Percentiles rank a stretch among this genome's conserved stretches.
phyloP scores from a whole-genome alignment of 2,329 filamentous ascomycete genomes.

The Penicillium italicum region DNA sequence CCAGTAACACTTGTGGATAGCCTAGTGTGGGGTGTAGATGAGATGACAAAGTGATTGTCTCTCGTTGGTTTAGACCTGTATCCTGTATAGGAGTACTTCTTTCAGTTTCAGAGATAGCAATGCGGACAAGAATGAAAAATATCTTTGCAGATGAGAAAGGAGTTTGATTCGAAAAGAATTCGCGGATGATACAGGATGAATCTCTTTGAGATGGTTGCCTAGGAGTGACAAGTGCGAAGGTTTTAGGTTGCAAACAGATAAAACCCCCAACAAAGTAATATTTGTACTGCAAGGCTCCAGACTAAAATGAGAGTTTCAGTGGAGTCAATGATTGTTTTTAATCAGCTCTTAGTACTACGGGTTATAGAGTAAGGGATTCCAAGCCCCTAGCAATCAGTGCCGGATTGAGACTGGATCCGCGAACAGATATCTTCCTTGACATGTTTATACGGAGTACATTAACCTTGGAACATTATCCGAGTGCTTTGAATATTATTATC shows the following conservation, averaged over 20 bases:
- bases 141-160: neutral
- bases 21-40: neutral
- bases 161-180: neutral
- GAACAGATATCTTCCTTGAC: neutral
- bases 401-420: neutral
- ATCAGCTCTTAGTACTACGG: neutral
- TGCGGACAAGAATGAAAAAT: neutral
- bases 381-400: neutral
- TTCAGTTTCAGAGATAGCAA: neutral
- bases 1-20: neutral
- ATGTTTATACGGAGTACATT: neutral
- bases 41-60: neutral
- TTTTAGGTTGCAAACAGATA: neutral
- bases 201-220: neutral
- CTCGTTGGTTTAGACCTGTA: neutral
- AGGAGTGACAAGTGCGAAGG: neutral
- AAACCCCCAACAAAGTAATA: neutral
- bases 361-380: neutral
- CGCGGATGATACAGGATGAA: neutral
- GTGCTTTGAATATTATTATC: too few species aligned
- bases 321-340: neutral
- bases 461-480: neutral
- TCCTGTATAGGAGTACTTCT: too few species aligned
- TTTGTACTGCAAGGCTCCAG: neutral
- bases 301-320: neutral